Conservation (phyloP, 2,329 filamentous ascomycete genomes). For the Berkeleyomyces basicola region DNA sequence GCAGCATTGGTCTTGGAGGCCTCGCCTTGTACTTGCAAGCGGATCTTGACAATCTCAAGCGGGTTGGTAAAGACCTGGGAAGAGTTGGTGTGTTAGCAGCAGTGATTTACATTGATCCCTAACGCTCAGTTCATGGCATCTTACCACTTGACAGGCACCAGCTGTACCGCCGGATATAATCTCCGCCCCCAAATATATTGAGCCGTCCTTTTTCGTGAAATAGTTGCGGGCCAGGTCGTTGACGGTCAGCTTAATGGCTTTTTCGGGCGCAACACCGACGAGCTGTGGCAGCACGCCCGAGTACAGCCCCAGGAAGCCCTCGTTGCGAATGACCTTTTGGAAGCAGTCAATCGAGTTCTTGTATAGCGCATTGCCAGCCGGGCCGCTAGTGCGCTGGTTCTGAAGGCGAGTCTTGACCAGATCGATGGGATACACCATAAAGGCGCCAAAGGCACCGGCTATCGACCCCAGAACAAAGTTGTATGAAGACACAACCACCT, state of each 20-base stretch:
- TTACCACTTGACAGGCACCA: slow-evolving; percentile 88
- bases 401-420: slow-evolving; percentile 97
- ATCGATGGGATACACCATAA: slow-evolving; percentile 99
- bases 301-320: slow-evolving; percentile 79
- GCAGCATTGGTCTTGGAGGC: slow-evolving; percentile 63
- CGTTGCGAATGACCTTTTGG: slow-evolving; percentile 80
- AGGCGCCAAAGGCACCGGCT: slow-evolving; percentile 91
- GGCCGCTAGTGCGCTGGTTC: slow-evolving; percentile 73
- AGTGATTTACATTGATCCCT: no score
- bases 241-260: slow-evolving; percentile 97
- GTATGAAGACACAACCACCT: slow-evolving; percentile 54
- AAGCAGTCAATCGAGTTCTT: slow-evolving; percentile 97
- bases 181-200: slow-evolving; percentile 56
- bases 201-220: slow-evolving; percentile 56
- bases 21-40: slow-evolving; percentile 92
- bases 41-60: slow-evolving; percentile 97
- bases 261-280: slow-evolving; percentile 95
- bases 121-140: slow-evolving; percentile 22
- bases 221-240: slow-evolving; percentile 77
- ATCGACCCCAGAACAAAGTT: slow-evolving; percentile 81
- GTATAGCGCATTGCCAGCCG: slow-evolving; percentile 67
- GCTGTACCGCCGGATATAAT: slow-evolving; percentile 76
- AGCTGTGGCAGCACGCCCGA: slow-evolving; percentile 90
- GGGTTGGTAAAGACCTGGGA: slow-evolving; percentile 84
- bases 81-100: slow-evolving; percentile 6